These are phyloP conservation scores for Psilocybe cubensis DNA, from an alignment of 768 basidiomycete genomes.

Conservation along the genomic window DNA sequence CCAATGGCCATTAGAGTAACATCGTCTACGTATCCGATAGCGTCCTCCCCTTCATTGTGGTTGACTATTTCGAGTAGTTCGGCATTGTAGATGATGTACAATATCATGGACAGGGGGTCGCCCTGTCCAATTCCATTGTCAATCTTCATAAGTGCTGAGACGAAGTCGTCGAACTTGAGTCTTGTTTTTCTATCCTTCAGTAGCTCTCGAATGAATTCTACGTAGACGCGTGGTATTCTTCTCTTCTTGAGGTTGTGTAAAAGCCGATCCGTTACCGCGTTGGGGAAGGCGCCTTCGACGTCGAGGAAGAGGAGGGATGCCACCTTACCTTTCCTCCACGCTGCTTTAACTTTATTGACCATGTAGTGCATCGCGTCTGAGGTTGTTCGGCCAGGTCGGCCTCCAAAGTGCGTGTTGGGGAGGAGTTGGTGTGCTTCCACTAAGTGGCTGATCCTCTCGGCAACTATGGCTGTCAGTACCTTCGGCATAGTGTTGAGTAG, in stretches of 20 bases:
- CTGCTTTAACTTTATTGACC: too few relatives aligned
- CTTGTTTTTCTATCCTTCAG: slow-evolving; percentile 1
- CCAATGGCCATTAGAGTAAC: too few relatives aligned
- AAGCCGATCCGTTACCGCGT: too few relatives aligned
- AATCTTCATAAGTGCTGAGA: slow-evolving; percentile 10
- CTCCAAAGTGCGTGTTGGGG: too few relatives aligned
- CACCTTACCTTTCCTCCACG: slow-evolving; percentile 37
- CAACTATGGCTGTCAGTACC: too few relatives aligned
- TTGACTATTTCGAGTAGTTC: not conserved
- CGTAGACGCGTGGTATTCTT: slow-evolving; percentile 25
- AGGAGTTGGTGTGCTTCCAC: too few relatives aligned
- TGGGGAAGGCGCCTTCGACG: slow-evolving; percentile 48
- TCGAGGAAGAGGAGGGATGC: slow-evolving; percentile 42
- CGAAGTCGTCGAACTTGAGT: slow-evolving; percentile 19
- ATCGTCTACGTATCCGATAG: too few relatives aligned
- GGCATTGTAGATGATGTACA: slow-evolving; percentile 29
- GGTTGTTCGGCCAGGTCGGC: too few relatives aligned
- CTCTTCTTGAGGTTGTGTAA: slow-evolving; percentile 34
- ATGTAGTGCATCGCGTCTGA: too few relatives aligned
- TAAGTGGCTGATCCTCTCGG: too few relatives aligned
- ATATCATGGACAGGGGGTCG: slow-evolving; percentile 21
- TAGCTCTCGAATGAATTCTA: slow-evolving; percentile 6
- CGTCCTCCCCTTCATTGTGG: slow-evolving; percentile 13
- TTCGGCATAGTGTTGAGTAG: too few relatives aligned
- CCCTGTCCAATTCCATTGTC: slow-evolving; percentile 25